Base-by-base conservation (phyloP, 1,284 basidiomycete species). In the Violaceomyces palustris region DNA sequence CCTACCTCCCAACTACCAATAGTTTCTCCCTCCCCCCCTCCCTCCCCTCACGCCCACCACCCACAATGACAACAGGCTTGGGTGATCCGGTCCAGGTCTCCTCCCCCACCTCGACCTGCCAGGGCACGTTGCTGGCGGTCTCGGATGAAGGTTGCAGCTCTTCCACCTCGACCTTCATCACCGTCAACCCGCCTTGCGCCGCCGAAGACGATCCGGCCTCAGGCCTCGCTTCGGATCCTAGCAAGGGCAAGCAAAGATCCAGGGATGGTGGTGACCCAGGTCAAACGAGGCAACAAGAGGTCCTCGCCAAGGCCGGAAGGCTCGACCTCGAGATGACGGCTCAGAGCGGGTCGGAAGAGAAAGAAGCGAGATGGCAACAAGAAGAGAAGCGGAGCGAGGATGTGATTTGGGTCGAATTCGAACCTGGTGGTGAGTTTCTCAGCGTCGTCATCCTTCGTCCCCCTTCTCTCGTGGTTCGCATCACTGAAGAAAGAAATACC, bases 381-480 rank as follows among this genome's bases (percentile, higher is more conserved):
- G 9, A 31, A 17, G 25, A 30, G 7, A 27, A 41, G 21, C 41
- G 33, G 0, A 15, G 15, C 5, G 42, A 42, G 9, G 52, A 56
- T 10, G 62, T 74, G 24, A 74, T 76, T 45, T 76, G 75, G 82
- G 78, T 84, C 39, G 82, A 84, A 32, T 85, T 83, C 50, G 43
- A 50, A 2, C 37, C n/a, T 10, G 17, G 15, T 10, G 35, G 35
- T 38, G 31, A 38, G 35, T 18, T 8, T n/a, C 14, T n/a, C n/a
- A n/a, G n/a, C n/a, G n/a, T n/a, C n/a, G n/a, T n/a, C n/a, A n/a
- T n/a, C n/a, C n/a, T n/a, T n/a, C n/a, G n/a, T n/a, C n/a, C n/a
- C n/a, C n/a, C n/a, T n/a, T n/a, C n/a, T n/a, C n/a, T n/a, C n/a
- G n/a, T n/a, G n/a, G n/a, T n/a, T n/a, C n/a, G n/a, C n/a, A n/a